Percentiles rank a stretch among this genome's conserved stretches.
phyloP scores from a whole-genome alignment of 371 early-diverging fungal species.

The Actinomucor elegans region DNA sequence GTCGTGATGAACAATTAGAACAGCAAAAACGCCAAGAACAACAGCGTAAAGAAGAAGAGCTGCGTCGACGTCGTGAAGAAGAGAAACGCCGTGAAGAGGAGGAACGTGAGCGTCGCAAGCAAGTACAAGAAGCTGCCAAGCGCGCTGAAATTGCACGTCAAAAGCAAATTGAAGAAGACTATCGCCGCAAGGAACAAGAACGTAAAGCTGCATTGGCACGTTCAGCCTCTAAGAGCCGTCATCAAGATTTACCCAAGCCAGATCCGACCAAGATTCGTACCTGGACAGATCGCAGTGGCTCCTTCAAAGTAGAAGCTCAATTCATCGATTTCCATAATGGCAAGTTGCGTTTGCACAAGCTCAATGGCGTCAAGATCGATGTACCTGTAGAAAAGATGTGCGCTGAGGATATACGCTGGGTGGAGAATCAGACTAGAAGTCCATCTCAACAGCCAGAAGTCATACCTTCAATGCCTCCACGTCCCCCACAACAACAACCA shows the following conservation, averaged over 20 bases:
- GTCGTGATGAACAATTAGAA: slow-evolving; percentile 7
- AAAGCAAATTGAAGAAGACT: slow-evolving; percentile 40
- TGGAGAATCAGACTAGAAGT: slow-evolving; percentile 25
- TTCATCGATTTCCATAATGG: slow-evolving; percentile 75
- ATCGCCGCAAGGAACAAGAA: slow-evolving; percentile 23
- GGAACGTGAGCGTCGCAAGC: slow-evolving; percentile 22
- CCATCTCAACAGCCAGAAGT: slow-evolving; percentile 34
- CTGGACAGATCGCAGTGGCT: slow-evolving; percentile 93
- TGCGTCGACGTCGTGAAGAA: slow-evolving; percentile 9
- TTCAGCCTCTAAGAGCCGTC: slow-evolving; percentile 13
- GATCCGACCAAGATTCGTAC: slow-evolving; percentile 70
- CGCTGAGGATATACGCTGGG: slow-evolving; percentile 69
- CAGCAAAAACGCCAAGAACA: slow-evolving; percentile 10
- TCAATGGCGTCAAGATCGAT: slow-evolving; percentile 92
- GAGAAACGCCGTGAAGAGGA: slow-evolving; percentile 13
- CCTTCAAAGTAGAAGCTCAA: slow-evolving; percentile 91
- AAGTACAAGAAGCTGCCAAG: slow-evolving; percentile 27
- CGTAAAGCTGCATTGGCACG: slow-evolving; percentile 28
- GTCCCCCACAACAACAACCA: slow-evolving; percentile 20
- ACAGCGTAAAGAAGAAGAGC: slow-evolving; percentile 3
- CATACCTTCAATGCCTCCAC: slow-evolving; percentile 44
- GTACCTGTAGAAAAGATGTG: slow-evolving; percentile 90
- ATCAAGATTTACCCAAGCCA: slow-evolving; percentile 37
- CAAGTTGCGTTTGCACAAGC: slow-evolving; percentile 88
- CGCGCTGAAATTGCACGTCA: slow-evolving; percentile 40